These are phyloP conservation scores for Sesbania bispinosa DNA, from an alignment of 306 rosid species.

Conservation along the genomic window DNA sequence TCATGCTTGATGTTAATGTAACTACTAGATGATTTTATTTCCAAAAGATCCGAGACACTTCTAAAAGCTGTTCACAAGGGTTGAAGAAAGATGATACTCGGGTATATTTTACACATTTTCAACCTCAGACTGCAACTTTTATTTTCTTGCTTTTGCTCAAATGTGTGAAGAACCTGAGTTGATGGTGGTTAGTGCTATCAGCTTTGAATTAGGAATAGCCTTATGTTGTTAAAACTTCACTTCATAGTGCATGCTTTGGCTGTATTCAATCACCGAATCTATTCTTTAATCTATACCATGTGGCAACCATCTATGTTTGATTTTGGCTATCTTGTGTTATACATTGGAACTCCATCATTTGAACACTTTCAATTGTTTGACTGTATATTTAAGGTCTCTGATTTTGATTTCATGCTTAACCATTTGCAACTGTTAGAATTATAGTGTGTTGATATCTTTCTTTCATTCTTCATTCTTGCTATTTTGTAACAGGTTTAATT, in stretches of 20 bases:
- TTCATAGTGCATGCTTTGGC: background rate
- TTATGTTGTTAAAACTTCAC: background rate
- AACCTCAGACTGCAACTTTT: background rate
- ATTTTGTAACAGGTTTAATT: no score
- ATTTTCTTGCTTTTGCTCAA: background rate
- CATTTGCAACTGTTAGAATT: no score
- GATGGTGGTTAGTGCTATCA: background rate
- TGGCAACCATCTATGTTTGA: background rate
- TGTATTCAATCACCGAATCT: background rate
- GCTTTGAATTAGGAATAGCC: background rate
- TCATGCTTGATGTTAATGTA: no score
- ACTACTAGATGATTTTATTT: constrained; percentile 71
- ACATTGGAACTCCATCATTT: background rate
- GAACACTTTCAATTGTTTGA: no score
- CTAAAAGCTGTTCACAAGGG: constrained; percentile 53
- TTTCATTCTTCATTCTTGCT: no score
- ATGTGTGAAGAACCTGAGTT: background rate
- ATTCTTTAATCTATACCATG: background rate
- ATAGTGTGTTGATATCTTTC: no score
- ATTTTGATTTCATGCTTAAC: background rate
- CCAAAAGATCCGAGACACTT: constrained; percentile 79
- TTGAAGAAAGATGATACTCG: constrained; percentile 49
- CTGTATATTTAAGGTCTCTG: background rate
- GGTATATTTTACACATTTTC: constrained; percentile 33
- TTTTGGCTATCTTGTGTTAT: background rate